Evolutionary conservation across 371 early-diverging fungal genomes (phyloP).

Genomic region (Circinella minor): DNA sequence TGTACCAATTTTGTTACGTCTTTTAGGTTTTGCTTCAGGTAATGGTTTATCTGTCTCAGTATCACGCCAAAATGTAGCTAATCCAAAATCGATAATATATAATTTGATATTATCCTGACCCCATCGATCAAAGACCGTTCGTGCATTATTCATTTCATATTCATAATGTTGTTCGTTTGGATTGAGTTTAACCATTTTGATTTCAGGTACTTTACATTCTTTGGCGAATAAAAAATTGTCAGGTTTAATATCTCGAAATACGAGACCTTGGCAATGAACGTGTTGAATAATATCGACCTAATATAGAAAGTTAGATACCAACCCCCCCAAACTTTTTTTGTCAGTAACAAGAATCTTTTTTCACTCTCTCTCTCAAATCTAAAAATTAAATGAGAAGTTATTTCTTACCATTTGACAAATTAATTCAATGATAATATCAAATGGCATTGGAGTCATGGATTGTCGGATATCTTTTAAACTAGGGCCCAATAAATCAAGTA

Average conservation of each 20-base stretch:
- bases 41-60: constrained; percentile 46
- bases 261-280: constrained; percentile 60
- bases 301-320: neutral
- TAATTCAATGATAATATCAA: constrained; percentile 56
- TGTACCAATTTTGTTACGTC: constrained; percentile 62
- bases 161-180: constrained; percentile 9
- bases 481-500: constrained; percentile 97
- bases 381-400: neutral
- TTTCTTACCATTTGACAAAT: constrained; percentile 61
- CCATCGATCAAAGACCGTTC: constrained; percentile 27
- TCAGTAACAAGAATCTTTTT: constrained; percentile 22
- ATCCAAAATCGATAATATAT: constrained; percentile 62
- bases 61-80: constrained; percentile 56
- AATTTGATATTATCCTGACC: constrained; percentile 32
- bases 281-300: constrained; percentile 96
- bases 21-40: constrained; percentile 46
- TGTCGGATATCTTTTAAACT: constrained; percentile 88
- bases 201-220: constrained; percentile 35
- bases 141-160: constrained; percentile 15
- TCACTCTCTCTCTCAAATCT: neutral
- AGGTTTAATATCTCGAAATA: constrained; percentile 82
- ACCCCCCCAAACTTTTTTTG: neutral
- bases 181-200: constrained; percentile 9
- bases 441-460: constrained; percentile 44
- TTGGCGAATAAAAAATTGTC: constrained; percentile 93